A percentile compares a stretch with the other conserved stretches of the same genome.
Evolutionary conservation across 208 protist species (phyloP).

Genomic region (Strigomonas oncopelti): DNA sequence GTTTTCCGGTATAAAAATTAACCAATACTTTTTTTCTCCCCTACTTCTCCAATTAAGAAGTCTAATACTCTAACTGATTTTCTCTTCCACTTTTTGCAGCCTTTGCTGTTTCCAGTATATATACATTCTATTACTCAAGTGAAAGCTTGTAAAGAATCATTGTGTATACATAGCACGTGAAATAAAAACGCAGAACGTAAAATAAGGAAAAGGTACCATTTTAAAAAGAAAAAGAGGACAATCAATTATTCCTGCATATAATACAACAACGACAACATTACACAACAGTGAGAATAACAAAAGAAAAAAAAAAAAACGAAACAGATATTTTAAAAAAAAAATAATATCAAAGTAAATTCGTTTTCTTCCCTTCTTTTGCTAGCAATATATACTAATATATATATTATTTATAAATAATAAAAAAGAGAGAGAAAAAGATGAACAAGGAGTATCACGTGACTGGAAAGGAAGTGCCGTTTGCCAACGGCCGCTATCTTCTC

Average conservation of each 20-base stretch:
- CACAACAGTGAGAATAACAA: background rate
- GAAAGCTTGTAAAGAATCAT: background rate
- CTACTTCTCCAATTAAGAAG: no score
- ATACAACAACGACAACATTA: background rate
- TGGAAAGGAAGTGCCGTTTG: slow-evolving; percentile 48
- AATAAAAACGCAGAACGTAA: no score
- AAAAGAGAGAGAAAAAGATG: background rate
- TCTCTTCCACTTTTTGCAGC: slow-evolving; percentile 5
- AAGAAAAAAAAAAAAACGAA: background rate
- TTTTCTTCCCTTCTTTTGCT: slow-evolving; percentile 10
- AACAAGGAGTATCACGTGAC: slow-evolving; percentile 16
- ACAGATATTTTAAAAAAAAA: background rate
- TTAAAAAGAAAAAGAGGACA: background rate
- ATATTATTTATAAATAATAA: background rate
- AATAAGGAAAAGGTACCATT: no score
- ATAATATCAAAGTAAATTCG: background rate
- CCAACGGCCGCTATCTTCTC: slow-evolving; percentile 53
- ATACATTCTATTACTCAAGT: background rate
- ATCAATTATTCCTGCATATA: no score
- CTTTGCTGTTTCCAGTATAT: slow-evolving; percentile 2
- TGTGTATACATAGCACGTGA: no score
- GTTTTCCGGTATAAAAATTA: no score
- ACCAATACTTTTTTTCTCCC: no score
- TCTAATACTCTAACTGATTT: no score
- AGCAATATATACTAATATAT: background rate